Conservation (phyloP, 1,284 basidiomycete species). For the Sporisorium graminicola region DNA sequence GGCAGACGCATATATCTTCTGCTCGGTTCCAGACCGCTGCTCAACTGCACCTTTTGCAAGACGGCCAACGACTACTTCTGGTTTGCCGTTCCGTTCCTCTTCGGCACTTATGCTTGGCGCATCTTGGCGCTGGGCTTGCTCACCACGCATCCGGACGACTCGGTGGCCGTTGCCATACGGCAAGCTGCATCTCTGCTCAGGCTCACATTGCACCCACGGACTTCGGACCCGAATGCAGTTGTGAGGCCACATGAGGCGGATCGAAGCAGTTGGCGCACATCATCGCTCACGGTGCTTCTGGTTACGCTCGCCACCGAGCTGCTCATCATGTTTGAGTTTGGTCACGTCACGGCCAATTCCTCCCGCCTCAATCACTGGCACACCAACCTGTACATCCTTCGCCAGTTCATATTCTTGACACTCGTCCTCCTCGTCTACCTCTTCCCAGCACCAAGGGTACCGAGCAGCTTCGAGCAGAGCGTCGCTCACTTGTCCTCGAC, state of each 20-base stretch:
- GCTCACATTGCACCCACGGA: constrained; percentile 1
- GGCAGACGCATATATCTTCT: constrained; percentile 40
- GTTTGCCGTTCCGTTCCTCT: constrained; percentile 38
- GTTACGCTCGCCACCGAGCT: constrained; percentile 24
- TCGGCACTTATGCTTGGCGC: constrained; percentile 34
- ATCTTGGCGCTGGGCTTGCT: constrained; percentile 45
- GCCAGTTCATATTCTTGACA: constrained; percentile 25
- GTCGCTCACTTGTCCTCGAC: constrained; percentile 29
- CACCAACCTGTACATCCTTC: constrained; percentile 36
- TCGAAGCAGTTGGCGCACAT: constrained; percentile 32
- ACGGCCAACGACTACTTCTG: constrained; percentile 35
- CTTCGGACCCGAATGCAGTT: not conserved
- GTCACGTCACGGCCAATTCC: constrained; percentile 23
- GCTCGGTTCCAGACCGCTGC: constrained; percentile 31
- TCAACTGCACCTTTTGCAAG: constrained; percentile 47
- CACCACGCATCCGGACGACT: constrained; percentile 40
- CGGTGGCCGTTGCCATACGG: constrained; percentile 41
- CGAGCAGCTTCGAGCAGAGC: constrained; percentile 28
- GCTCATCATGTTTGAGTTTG: constrained; percentile 47
- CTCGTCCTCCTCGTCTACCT: constrained; percentile 40
- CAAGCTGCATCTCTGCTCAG: constrained; percentile 16
- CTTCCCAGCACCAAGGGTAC: constrained; percentile 13
- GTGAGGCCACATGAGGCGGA: constrained; percentile 21
- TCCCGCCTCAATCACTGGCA: constrained; percentile 48
- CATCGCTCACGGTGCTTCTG: constrained; percentile 18